Evolutionary conservation across 1,284 basidiomycete genomes (phyloP).

Genomic region (Macrocystidia cucumis): DNA sequence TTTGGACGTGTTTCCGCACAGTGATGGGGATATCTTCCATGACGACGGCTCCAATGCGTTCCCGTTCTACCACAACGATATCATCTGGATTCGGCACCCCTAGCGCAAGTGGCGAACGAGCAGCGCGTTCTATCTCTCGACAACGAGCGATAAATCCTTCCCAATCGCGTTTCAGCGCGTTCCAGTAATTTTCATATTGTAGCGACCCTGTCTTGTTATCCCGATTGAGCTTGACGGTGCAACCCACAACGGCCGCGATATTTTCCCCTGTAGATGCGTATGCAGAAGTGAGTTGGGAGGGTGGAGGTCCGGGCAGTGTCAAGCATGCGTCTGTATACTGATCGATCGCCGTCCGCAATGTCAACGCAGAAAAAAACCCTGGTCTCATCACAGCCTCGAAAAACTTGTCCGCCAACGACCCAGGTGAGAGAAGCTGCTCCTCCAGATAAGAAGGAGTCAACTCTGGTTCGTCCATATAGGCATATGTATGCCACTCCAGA

Average conservation of each 20-base stretch:
- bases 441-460: slow-evolving; percentile 85
- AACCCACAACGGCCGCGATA: slow-evolving; percentile 82
- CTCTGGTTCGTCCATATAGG: slow-evolving; percentile 59
- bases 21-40: slow-evolving; percentile 61
- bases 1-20: slow-evolving; percentile 39
- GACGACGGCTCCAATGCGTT: slow-evolving; percentile 62
- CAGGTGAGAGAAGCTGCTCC: slow-evolving; percentile 64
- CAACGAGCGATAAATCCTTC: slow-evolving; percentile 87
- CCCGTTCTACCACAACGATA: slow-evolving; percentile 68
- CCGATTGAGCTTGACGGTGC: slow-evolving; percentile 65
- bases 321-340: slow-evolving; percentile 73
- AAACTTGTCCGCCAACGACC: slow-evolving; percentile 74
- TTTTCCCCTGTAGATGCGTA: slow-evolving; percentile 70
- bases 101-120: slow-evolving; percentile 75
- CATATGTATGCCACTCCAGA: slow-evolving; percentile 44
- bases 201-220: slow-evolving; percentile 76
- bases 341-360: slow-evolving; percentile 72
- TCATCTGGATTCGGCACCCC: slow-evolving; percentile 44
- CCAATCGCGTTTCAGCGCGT: slow-evolving; percentile 84
- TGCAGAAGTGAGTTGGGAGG: slow-evolving; percentile 45
- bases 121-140: slow-evolving; percentile 79
- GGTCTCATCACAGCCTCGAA: slow-evolving; percentile 79
- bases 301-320: slow-evolving; percentile 51
- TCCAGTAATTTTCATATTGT: slow-evolving; percentile 76
- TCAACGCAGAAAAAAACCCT: slow-evolving; percentile 78